A percentile compares a stretch with the other conserved stretches of the same genome.
Conservation (phyloP, 2,329 filamentous ascomycete species). For the Blastomyces emzantsi region DNA sequence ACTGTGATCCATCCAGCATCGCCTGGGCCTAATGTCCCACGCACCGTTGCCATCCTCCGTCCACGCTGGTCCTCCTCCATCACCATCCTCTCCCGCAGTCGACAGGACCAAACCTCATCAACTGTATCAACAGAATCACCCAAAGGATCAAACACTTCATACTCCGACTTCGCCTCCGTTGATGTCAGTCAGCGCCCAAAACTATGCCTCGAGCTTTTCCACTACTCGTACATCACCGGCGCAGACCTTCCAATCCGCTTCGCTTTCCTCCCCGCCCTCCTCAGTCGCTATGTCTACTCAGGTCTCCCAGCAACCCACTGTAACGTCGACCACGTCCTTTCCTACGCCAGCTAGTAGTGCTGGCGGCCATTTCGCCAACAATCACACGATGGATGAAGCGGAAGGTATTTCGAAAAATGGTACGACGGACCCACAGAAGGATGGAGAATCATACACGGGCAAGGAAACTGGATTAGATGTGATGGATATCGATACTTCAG, state of each 20-base stretch:
- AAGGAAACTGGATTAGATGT: constrained; percentile 11
- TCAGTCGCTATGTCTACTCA: constrained; percentile 37
- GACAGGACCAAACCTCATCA: constrained; percentile 29
- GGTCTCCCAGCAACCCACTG: constrained; percentile 33
- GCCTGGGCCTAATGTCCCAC: constrained; percentile 30
- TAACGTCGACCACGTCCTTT: constrained; percentile 35
- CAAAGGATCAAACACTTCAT: constrained; percentile 13
- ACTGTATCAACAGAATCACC: constrained; percentile 15
- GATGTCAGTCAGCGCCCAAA: constrained; percentile 43
- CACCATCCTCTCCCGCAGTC: constrained; percentile 36
- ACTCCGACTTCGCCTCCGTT: constrained; percentile 37
- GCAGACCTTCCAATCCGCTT: constrained; percentile 35
- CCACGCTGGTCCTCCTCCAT: constrained; percentile 31
- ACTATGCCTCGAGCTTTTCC: constrained; percentile 40
- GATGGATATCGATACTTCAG: constrained; percentile 20
- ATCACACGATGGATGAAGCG: constrained; percentile 27
- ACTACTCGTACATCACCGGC: constrained; percentile 39
- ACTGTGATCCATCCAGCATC: background rate
- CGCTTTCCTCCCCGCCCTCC: constrained; percentile 34
- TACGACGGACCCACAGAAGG: constrained; percentile 16
- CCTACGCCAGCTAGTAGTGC: constrained; percentile 41
- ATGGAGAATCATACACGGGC: constrained; percentile 15
- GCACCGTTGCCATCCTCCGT: constrained; percentile 26
- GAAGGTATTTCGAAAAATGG: constrained; percentile 29
- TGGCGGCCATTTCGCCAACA: constrained; percentile 27